Evolutionary conservation across 208 protist genomes (phyloP).

Genomic region (Crithidia brevicula): DNA sequence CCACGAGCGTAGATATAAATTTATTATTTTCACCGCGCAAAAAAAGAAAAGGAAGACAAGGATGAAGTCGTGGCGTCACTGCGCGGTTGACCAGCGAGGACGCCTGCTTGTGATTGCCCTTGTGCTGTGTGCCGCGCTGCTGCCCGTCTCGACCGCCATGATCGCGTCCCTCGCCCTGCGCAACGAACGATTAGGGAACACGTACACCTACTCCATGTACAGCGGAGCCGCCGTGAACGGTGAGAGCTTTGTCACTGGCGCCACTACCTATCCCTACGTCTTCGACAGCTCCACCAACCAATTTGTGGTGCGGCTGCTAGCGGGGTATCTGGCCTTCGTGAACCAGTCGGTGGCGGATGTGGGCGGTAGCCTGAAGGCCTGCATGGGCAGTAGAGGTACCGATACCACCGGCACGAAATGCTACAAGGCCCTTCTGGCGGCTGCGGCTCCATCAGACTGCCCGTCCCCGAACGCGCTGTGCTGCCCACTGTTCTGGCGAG

Average conservation of each 20-base stretch:
- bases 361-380: slow-evolving; percentile 15
- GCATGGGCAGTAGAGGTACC: slow-evolving; percentile 7
- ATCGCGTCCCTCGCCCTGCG: not conserved
- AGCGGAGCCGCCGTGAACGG: slow-evolving; percentile 15
- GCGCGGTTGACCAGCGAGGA: not conserved
- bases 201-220: slow-evolving; percentile 36
- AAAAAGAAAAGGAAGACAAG: slow-evolving; percentile 7
- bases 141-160: not conserved
- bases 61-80: too few species aligned
- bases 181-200: slow-evolving; percentile 6
- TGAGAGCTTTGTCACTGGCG: slow-evolving; percentile 8
- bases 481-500: slow-evolving; percentile 34
- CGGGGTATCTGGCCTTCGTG: not conserved
- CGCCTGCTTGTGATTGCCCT: not conserved
- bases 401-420: not conserved
- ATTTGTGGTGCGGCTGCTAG: slow-evolving; percentile 14
- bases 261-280: slow-evolving; percentile 27
- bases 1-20: too few species aligned
- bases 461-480: slow-evolving; percentile 27
- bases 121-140: not conserved
- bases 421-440: slow-evolving; percentile 31
- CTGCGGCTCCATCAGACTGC: slow-evolving; percentile 20
- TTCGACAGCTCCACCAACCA: slow-evolving; percentile 20
- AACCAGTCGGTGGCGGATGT: slow-evolving; percentile 1
- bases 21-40: too few species aligned